Evolutionary conservation across 805 yeast species (phyloP), one percentile per base, ranked within the genome.

Genomic region (Clavispora asparagi): DNA sequence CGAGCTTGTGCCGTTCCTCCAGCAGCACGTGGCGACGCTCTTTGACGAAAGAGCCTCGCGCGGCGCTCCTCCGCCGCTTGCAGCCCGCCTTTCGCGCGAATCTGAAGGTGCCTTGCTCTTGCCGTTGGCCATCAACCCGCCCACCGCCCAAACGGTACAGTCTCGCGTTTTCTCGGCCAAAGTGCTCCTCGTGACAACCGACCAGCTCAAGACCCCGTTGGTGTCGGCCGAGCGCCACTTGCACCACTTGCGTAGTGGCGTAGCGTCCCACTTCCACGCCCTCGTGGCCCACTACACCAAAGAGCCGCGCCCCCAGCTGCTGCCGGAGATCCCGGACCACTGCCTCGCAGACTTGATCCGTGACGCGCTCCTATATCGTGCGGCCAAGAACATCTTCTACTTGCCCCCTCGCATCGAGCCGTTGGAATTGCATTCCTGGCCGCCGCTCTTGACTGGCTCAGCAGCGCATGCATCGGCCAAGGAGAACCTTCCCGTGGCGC

Each of bases 401-500:
- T 41, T 55, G 40, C 57, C 57, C 11, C 50, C 50, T 9, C 49
- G 59, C 27, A 19, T 14, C 10, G 44, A 17, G 12, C 38, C 35
- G 7, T 9, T 11, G 2, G 26, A 14, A 2, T 45, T 25, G 14
- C 9, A 14, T 7, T 12, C 19, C 9, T 25, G 25, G 11, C 35
- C 13, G 8, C 25, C 41, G 19, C 25, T 42, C 4, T 16, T 27
- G 26, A 36, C 23, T 33, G 31, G 28, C 13, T 31, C 38, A 6
- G 13, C 16, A 4, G 27, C 28, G 17, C 33, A 26, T 7, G 27
- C 25, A 3, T 32, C 46, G 6, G 16, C 45, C 28, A 37, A 41
- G 39, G 49, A 42, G 14, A 47, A 45, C 25, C 76, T 79, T 49
- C 88, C 89, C 1, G 71, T 71, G 17, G 67, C 66, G 3, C 62